Base-by-base conservation (phyloP, 2,329 filamentous ascomycete genomes). In the Aspergillus brasiliensis region DNA sequence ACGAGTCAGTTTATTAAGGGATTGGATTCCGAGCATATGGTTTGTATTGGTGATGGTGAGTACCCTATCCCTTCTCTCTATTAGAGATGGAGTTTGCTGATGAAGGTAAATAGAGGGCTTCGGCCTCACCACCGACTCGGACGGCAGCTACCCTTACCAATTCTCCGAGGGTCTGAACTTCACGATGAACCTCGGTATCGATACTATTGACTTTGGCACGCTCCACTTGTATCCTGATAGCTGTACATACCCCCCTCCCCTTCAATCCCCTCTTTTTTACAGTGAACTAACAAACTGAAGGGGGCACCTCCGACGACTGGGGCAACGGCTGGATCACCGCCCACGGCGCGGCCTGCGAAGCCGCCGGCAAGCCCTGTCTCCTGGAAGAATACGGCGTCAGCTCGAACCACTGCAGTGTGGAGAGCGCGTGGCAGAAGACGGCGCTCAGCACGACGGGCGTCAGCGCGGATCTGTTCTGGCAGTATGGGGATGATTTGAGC, bases 1-100 rank as follows among this genome's bases (percentile, higher is more conserved):
- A 85, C 82, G 2, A 86, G 83, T 25, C 74, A 78, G 8, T 90
- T 88, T 69, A 84, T 90, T 73, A 90, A 89, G 73, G 81, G 78
- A 11, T 77, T 89, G 11, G 87, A 89, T 67, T 64, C 80, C 1
- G 71, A 81, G 49, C 87, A 88, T 70, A 82, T 89, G 79, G 86
- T 89, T 42, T 82, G 83, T 0, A 79, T 87, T 19, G 86, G 87
- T 15, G 86, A 89, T 63, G 72, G 72, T 74, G 47, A 23, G 62
- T 58, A 3, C 2, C 8, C 13, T 57, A 15, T 2, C 19, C 3
- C 31, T 3, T 3, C 1, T 17, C 2, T 47, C 2, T 0, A 19
- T 42, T 7, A 15, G 34, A 8, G 34, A 37, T 37, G 58, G 51
- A n/a, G n/a, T n/a, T n/a, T 48, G 11, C 37, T 47, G 13, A 28